These are phyloP conservation scores for Saposhnikovia divaricata DNA, from an alignment of 129 eudicot species.

Conservation along the genomic window DNA sequence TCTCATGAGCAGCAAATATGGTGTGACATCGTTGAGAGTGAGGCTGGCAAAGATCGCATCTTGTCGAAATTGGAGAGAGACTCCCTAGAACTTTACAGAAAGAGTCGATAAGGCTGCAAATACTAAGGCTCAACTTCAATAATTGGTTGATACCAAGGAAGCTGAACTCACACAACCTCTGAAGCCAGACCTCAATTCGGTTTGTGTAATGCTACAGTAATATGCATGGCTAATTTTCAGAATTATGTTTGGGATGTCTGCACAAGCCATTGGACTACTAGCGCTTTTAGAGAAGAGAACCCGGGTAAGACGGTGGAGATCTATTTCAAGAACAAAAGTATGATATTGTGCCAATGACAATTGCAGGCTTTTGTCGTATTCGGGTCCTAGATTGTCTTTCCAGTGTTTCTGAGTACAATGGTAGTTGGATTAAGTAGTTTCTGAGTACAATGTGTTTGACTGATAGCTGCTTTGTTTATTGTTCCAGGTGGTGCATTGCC, in stretches of 20 bases:
- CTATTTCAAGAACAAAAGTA: conserved; percentile 42
- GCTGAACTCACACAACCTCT: no score
- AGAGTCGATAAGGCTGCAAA: conserved; percentile 86
- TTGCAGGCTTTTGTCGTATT: neutral
- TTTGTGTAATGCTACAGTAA: neutral
- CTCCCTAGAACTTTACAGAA: conserved; percentile 71
- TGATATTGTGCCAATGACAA: conserved; percentile 12
- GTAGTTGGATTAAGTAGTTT: no score
- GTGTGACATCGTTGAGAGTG: conserved; percentile 86
- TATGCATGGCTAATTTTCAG: conserved; percentile 13
- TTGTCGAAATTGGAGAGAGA: conserved; percentile 79
- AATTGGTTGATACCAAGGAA: conserved; percentile 74
- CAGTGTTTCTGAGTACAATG: no score
- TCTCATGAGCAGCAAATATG: conserved; percentile 64
- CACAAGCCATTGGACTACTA: conserved; percentile 46
- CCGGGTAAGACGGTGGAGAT: conserved; percentile 52
- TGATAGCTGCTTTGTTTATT: no score
- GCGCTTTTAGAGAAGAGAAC: conserved; percentile 58
- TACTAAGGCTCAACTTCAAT: conserved; percentile 72
- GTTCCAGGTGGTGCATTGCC: no score
- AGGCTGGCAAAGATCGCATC: conserved; percentile 69
- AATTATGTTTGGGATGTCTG: conserved; percentile 42
- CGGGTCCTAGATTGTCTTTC: conserved; percentile 2
- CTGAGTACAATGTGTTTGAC: no score
- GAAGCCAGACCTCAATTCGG: no score